Evolutionary conservation across 192 early-diverging fungal genomes (phyloP).

Genomic region (Coemansia sp.): DNA sequence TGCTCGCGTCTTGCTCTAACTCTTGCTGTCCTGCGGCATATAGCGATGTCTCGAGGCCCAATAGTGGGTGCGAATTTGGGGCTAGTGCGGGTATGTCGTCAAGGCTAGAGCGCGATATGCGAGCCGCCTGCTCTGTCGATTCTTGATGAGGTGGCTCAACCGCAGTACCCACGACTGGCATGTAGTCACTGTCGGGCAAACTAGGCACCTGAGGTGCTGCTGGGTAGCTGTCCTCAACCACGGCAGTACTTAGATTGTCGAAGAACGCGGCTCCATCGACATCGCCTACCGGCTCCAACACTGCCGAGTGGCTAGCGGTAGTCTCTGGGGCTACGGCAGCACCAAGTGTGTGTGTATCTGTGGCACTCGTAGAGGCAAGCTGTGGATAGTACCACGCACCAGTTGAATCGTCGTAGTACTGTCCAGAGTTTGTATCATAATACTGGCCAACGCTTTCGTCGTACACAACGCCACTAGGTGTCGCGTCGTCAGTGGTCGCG

Average conservation of each 20-base stretch:
- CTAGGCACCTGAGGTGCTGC: background rate
- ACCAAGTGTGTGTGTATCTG: background rate
- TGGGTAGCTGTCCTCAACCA: background rate
- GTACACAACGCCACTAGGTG: slow-evolving; percentile 32
- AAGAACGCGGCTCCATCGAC: slow-evolving; percentile 48
- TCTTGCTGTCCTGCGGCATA: background rate
- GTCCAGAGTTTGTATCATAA: slow-evolving; percentile 49
- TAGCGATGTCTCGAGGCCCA: background rate
- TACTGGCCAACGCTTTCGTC: slow-evolving; percentile 43
- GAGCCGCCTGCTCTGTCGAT: background rate
- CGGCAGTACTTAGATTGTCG: slow-evolving; percentile 22
- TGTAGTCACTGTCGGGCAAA: background rate
- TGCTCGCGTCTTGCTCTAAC: background rate
- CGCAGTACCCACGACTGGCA: background rate
- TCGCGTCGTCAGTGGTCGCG: background rate
- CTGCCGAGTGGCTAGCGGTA: background rate
- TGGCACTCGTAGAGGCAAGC: background rate
- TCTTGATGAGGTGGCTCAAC: background rate
- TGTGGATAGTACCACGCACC: slow-evolving; percentile 51
- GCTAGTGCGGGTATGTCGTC: background rate
- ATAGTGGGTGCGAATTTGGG: background rate
- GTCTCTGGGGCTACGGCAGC: background rate
- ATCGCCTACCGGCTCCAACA: background rate
- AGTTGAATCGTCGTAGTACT: slow-evolving; percentile 47
- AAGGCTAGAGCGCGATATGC: background rate